Base-by-base conservation (phyloP, 108 stramenopile genomes). In the Pseudonitzschia multiseries region DNA sequence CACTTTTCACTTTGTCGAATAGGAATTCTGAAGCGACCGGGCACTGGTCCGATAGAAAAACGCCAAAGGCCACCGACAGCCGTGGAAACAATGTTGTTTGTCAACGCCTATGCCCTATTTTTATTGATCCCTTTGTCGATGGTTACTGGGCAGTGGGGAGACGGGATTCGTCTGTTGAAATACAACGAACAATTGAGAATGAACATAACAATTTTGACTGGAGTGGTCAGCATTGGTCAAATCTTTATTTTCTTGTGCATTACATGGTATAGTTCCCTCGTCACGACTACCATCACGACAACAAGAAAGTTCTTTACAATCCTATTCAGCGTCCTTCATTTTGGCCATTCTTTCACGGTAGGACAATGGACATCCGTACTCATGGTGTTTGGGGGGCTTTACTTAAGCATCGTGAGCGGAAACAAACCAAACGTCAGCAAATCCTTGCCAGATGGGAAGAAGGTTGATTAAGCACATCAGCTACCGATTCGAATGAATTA, bases 291-390 rank as follows among this genome's bases (percentile, higher is more conserved):
- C 42, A 93, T 98, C 57, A 98, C 98, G 18, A 98, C 98, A 12
- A 98, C 98, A 20, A 83, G 98, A 56, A 98, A 98, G 68, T 96
- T 98, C 82, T 95, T 97, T 62, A 96, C 96, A 18, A 96, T 98
- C 61, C 71, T 98, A 56, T 65, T 96, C 29, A 90, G 89, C 44
- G 96, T 98, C 13, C 65, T 91, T 60, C 71, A 93, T 24, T 96
- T 94, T 84, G 97, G 96, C 0, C 97, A 98, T 86, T 66, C 74
- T 8, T 89, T 98, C 60, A 82, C 77, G 50, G 20, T 64, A 18
- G 65, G 64, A 72, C 94, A 95, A 66, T 97, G 97, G 97, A 57
- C 70, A 32, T 79, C 89, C 57, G 74, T 93, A n/a, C 77, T 50
- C 29, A 68, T 93, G 66, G 94, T 95, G 12, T 95, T 95, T 83